Base-by-base conservation (phyloP, 768 basidiomycete species). In the Tylopilus sp. region DNA sequence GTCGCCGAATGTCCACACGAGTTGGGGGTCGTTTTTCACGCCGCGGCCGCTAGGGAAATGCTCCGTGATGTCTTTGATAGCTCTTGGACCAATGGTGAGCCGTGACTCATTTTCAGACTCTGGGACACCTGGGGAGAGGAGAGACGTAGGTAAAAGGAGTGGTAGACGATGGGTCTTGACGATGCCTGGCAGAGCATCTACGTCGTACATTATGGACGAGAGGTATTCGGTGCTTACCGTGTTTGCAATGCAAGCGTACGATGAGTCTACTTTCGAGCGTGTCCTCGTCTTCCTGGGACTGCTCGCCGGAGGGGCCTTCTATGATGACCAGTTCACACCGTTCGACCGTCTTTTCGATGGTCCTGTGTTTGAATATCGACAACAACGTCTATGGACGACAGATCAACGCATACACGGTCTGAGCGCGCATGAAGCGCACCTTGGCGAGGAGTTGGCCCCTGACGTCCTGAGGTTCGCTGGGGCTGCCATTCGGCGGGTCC, bases 151-250 rank as follows among this genome's bases (percentile, higher is more conserved):
- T 3, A 79, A 75, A 43, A 81, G 74, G 17, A 92, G 71, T 17
- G 83, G 74, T 11, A 92, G 71, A 17, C 84, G 80, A 70, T 93
- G 91, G 0, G 91, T 93, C 71, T 92, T 92, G 13, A 87, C 71
- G 49, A 92, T 84, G 38, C 89, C 90, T 92, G 48, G 22, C 26
- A 19, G 17, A 4, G 46, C 41, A 48, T 46, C 48, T 40, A 49
- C 52, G 21, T 24, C 40, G 54, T 55, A 48, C 52, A 13, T 33
- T 24, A 24, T 25, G 11, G 45, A 11, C 42, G n/a, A 25, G 4
- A 28, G 24, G 29, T 34, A 43, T 19, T 10, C 2, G 33, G 12
- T n/a, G 57, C 72, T 57, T 65, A 89, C 90, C 91, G 59, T 92
- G 87, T 74, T 92, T 92, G 68, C 91, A 93, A 60, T 89, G 78